These are phyloP conservation scores for Citrullus colocynthis DNA, from an alignment of 306 rosid genomes.

Conservation along the genomic window DNA sequence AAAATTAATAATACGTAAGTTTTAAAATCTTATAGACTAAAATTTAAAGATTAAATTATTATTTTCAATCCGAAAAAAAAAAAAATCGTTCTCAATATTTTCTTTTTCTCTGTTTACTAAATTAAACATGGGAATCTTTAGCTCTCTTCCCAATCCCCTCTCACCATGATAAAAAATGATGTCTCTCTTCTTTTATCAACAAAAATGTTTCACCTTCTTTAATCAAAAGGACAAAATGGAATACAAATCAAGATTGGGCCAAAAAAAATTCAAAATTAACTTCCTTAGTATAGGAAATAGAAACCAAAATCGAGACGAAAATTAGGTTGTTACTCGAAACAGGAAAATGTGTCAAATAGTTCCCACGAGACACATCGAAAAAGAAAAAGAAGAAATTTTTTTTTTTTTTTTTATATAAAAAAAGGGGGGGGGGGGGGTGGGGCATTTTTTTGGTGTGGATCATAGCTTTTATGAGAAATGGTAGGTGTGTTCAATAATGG, in stretches of 20 bases:
- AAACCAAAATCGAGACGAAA: background rate
- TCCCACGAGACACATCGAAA: background rate
- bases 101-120: background rate
- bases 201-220: background rate
- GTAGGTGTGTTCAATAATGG: slow-evolving; percentile 1
- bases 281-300: background rate
- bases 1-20: no score
- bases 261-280: background rate
- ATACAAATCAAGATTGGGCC: background rate
- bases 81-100: background rate
- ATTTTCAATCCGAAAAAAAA: background rate
- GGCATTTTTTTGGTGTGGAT: background rate
- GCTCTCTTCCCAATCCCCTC: background rate
- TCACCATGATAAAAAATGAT: background rate
- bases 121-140: background rate
- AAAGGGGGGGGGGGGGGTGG: background rate
- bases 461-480: background rate
- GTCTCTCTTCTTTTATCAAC: background rate
- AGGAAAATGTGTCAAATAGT: background rate
- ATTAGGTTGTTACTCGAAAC: background rate
- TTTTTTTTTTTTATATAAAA: no score
- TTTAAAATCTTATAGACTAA: no score
- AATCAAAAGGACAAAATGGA: background rate
- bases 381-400: background rate
- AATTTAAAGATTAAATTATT: no score